Percentiles rank a stretch among this genome's conserved stretches.
These are phyloP conservation scores for Aspergillus niger DNA, from an alignment of 2,329 filamentous ascomycete species.

Conservation along the genomic window DNA sequence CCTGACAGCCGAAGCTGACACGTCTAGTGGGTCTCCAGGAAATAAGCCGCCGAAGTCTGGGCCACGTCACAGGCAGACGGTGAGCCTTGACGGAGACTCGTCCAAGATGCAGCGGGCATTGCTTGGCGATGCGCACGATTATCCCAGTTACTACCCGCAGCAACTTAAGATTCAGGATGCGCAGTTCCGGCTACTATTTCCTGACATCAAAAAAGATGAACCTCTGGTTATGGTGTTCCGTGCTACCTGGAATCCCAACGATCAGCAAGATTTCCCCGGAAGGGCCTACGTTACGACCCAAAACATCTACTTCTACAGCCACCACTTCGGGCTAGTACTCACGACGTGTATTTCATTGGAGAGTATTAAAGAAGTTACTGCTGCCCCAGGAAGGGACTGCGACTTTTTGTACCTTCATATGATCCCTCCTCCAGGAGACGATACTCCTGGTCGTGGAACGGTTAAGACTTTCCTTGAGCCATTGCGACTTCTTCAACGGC, in stretches of 20 bases:
- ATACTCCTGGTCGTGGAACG: conserved; percentile 71
- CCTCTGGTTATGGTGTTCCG: conserved; percentile 89
- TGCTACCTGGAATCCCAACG: conserved; percentile 80
- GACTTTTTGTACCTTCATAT: conserved; percentile 89
- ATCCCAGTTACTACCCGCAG: conserved; percentile 76
- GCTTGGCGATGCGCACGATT: conserved; percentile 48
- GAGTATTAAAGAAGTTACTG: conserved; percentile 83
- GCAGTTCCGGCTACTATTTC: conserved; percentile 91
- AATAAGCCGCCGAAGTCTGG: conserved; percentile 31
- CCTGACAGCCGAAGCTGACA: conserved; percentile 23
- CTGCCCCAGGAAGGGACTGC: conserved; percentile 84
- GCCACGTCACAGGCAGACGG: conserved; percentile 56
- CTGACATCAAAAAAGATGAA: conserved; percentile 73
- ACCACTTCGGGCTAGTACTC: conserved; percentile 87
- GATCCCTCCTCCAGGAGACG: conserved; percentile 63
- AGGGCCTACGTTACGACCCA: conserved; percentile 84
- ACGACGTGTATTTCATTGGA: conserved; percentile 76
- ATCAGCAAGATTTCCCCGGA: conserved; percentile 76
- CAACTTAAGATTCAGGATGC: conserved; percentile 84
- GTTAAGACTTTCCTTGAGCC: conserved; percentile 94
- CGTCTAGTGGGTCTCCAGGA: conserved; percentile 22
- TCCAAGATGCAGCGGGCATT: conserved; percentile 38
- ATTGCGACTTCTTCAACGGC: conserved; percentile 74
- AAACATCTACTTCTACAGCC: conserved; percentile 94
- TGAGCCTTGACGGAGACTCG: conserved; percentile 55